These are phyloP conservation scores for Salix exigua DNA, from an alignment of 345 rosid species.

Conservation along the genomic window DNA sequence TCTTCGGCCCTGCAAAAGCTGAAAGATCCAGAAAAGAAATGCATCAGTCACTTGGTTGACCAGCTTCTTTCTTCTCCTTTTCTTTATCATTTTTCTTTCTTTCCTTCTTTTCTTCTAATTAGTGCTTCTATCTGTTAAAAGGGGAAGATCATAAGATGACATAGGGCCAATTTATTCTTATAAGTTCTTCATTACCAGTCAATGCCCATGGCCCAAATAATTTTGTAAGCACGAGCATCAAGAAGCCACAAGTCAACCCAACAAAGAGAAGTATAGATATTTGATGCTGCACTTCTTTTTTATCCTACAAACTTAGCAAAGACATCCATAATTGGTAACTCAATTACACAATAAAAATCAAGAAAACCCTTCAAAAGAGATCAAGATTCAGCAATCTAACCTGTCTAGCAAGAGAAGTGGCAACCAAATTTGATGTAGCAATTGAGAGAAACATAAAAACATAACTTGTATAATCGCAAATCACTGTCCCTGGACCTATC, in stretches of 20 bases:
- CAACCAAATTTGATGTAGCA: conserved; percentile 54
- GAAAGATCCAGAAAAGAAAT: background rate
- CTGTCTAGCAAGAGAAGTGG: conserved; percentile 44
- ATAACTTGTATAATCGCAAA: conserved; percentile 44
- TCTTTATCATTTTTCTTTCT: no score
- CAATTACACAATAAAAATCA: background rate
- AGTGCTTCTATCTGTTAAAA: background rate
- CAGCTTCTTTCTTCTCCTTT: no score
- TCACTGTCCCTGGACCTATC: conserved; percentile 49
- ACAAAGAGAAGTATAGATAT: conserved; percentile 62
- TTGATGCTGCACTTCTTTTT: conserved; percentile 71
- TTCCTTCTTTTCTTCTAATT: background rate
- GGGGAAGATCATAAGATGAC: background rate
- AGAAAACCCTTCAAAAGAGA: background rate
- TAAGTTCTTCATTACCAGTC: conserved; percentile 46
- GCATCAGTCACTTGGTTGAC: background rate
- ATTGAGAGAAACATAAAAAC: conserved; percentile 53
- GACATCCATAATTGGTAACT: background rate
- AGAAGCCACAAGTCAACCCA: conserved; percentile 65
- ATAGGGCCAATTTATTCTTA: no score
- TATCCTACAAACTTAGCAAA: conserved; percentile 37
- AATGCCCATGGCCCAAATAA: conserved; percentile 67
- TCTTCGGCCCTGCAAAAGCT: conserved; percentile 17
- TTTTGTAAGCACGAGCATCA: conserved; percentile 69
- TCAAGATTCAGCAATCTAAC: background rate